Conservation (phyloP, 352 stramenopile genomes). For the Phytophthora citricola region DNA sequence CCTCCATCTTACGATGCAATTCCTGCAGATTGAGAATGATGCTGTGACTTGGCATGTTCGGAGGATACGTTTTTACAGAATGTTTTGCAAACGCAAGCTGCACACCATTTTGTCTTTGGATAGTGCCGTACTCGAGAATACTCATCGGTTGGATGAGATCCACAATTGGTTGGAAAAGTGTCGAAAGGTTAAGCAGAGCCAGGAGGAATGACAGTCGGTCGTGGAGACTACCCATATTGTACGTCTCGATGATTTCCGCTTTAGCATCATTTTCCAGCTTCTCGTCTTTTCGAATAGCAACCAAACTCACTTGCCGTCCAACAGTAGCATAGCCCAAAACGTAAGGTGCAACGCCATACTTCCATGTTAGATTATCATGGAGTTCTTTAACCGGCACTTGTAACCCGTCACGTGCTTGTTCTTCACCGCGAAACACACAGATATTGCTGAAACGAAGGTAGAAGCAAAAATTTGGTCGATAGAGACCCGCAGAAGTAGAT, state of each 20-base stretch:
- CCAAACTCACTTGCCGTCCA: conserved; percentile 25
- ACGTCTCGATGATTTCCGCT: conserved; percentile 30
- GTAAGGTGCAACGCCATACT: conserved; percentile 29
- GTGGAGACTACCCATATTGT: conserved; percentile 27
- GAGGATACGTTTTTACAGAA: conserved; percentile 25
- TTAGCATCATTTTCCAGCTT: conserved; percentile 21
- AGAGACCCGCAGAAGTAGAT: conserved; percentile 12
- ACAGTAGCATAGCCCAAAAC: conserved; percentile 35
- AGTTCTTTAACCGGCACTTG: conserved; percentile 28
- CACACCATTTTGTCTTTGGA: conserved; percentile 15
- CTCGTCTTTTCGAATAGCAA: conserved; percentile 30
- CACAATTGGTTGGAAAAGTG: conserved; percentile 29
- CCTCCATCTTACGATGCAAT: conserved; percentile 19
- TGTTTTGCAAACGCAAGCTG: conserved; percentile 16
- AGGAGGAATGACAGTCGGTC: conserved; percentile 33
- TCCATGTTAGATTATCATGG: conserved; percentile 33
- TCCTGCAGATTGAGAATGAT: conserved; percentile 16
- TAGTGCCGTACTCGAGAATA: conserved; percentile 9
- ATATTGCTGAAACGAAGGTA: conserved; percentile 17
- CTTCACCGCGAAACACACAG: conserved; percentile 22
- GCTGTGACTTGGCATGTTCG: conserved; percentile 2
- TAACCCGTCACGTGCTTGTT: conserved; percentile 11
- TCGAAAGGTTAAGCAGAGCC: conserved; percentile 37
- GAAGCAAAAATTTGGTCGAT: conserved; percentile 25
- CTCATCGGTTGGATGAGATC: conserved; percentile 9